Evolutionary conservation across 163 green algal genomes (phyloP), one percentile per base, ranked within the genome.

Genomic region (Chlorella variabilis): DNA sequence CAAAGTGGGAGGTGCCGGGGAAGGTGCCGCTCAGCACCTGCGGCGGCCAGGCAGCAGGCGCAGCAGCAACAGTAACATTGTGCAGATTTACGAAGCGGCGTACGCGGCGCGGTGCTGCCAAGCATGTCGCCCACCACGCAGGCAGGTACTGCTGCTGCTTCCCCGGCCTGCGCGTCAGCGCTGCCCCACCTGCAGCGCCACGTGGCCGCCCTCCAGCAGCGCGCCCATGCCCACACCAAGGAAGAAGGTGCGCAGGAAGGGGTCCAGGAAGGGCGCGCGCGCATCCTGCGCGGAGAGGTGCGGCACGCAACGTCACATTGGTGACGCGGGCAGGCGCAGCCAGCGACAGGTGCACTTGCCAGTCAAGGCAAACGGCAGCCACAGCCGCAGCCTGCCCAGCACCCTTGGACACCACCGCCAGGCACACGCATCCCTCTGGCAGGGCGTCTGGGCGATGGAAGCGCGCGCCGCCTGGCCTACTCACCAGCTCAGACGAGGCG

Each of bases 221-320:
- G 86, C 62, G 38, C 88, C 90, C 0, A 81, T 75, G 2, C 88
- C 86, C 18, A 91, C 74, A 17, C 88, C 88, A 27, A 92, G 42
- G 4, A 87, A n/a, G 41, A 92, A 88, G 51, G 69, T 77, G 49
- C 88, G 82, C 1, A 88, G 36, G 13, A 86, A 39, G 20, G 88
- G 83, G 56, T 90, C 87, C 27, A 86, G 21, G 70, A 85, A 91
- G 54, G 54, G 67, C 2, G 39, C 34, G 23, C 31, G 41, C 7
- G 31, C 61, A 42, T 71, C 38, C 31, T 70, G 31, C 88, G 82
- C 41, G 67, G 58, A 76, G 84, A 82, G 49, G 83, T 96, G 21
- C 93, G 97, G 76, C 96, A 97, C n/a, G n/a, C n/a, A 54, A 54
- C 45, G 76, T 91, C 94, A 63, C n/a, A n/a, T n/a, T n/a, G 23